Conservation (phyloP, 208 protist species). For the Wallacemonas rigidus region DNA sequence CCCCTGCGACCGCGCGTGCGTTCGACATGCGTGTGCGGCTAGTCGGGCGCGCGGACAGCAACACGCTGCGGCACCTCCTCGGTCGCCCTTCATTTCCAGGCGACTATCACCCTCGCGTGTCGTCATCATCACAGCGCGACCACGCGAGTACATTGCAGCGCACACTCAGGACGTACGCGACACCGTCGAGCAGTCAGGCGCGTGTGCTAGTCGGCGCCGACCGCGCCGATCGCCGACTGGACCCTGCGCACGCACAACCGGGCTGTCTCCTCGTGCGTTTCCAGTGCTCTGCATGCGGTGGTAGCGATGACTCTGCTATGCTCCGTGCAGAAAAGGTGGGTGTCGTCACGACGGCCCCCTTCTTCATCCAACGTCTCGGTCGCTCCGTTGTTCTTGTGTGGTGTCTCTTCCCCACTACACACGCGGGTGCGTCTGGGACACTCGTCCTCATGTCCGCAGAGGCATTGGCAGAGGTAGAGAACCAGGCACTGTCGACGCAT, state of each 20-base stretch:
- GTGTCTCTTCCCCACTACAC: slow-evolving; percentile 28
- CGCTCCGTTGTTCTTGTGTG: slow-evolving; percentile 59
- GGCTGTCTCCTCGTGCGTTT: slow-evolving; percentile 10
- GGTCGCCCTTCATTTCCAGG: slow-evolving; percentile 44
- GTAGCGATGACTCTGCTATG: slow-evolving; percentile 26
- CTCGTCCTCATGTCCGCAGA: slow-evolving; percentile 22
- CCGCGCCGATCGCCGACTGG: slow-evolving; percentile 18
- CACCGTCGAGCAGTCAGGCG: slow-evolving; percentile 36
- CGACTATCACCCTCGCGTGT: slow-evolving; percentile 28
- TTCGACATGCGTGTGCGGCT: slow-evolving; percentile 21
- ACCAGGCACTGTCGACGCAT: background rate
- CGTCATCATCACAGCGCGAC: background rate
- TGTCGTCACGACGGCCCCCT: slow-evolving; percentile 43
- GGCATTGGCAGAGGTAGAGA: background rate
- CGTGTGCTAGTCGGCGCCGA: slow-evolving; percentile 45
- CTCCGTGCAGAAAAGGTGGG: slow-evolving; percentile 42
- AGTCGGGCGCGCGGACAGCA: slow-evolving; percentile 50
- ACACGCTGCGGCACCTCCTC: slow-evolving; percentile 46
- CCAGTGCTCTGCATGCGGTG: slow-evolving; percentile 14
- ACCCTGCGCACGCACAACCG: slow-evolving; percentile 2
- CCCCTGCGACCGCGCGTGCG: background rate
- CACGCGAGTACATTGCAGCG: slow-evolving; percentile 9
- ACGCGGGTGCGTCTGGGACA: slow-evolving; percentile 15
- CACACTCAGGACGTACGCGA: slow-evolving; percentile 27
- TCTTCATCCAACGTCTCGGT: slow-evolving; percentile 77